A percentile compares a stretch with the other conserved stretches of the same genome.
Evolutionary conservation across 805 yeast species (phyloP).

Genomic region (Blastobotrys terrestris): DNA sequence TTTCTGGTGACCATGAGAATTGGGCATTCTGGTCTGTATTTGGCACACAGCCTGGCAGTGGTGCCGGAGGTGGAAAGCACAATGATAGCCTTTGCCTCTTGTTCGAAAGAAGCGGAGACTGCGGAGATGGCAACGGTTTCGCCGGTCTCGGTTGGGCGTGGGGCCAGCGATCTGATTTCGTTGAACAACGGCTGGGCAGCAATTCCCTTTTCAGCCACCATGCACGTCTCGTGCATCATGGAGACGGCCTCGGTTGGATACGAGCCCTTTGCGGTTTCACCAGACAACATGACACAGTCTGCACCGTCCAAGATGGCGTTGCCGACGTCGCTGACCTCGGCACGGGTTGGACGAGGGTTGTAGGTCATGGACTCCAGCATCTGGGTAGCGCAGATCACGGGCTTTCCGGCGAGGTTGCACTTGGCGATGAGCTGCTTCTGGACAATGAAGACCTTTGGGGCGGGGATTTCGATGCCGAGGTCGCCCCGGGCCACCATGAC

Average conservation of each 20-base stretch:
- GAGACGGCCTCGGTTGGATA: conserved; percentile 97
- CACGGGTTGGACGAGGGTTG: conserved; percentile 99
- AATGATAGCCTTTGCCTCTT: conserved; percentile 92
- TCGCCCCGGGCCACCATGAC: conserved; percentile 99
- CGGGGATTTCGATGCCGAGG: conserved; percentile 98
- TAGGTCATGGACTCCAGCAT: conserved; percentile 99
- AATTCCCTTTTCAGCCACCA: conserved; percentile 94
- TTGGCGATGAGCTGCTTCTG: conserved; percentile 99
- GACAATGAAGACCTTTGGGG: conserved; percentile 96
- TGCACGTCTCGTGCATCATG: conserved; percentile 97
- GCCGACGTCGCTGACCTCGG: conserved; percentile 99
- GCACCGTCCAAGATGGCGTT: conserved; percentile 99
- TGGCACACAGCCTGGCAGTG: conserved; percentile 92
- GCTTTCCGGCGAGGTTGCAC: conserved; percentile 99
- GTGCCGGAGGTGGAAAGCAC: conserved; percentile 93
- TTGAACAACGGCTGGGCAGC: conserved; percentile 77
- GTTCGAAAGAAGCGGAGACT: conserved; percentile 93
- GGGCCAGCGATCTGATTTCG: conserved; percentile 80
- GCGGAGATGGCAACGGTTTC: conserved; percentile 98
- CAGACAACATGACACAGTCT: conserved; percentile 99
- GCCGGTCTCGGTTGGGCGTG: conserved; percentile 84
- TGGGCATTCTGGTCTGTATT: conserved; percentile 97
- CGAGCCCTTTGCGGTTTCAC: conserved; percentile 99
- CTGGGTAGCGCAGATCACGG: conserved; percentile 99
- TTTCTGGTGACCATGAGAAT: conserved; percentile 97